phyloP scores from a whole-genome alignment of 345 rosid species.

The Pistacia atlantica region DNA sequence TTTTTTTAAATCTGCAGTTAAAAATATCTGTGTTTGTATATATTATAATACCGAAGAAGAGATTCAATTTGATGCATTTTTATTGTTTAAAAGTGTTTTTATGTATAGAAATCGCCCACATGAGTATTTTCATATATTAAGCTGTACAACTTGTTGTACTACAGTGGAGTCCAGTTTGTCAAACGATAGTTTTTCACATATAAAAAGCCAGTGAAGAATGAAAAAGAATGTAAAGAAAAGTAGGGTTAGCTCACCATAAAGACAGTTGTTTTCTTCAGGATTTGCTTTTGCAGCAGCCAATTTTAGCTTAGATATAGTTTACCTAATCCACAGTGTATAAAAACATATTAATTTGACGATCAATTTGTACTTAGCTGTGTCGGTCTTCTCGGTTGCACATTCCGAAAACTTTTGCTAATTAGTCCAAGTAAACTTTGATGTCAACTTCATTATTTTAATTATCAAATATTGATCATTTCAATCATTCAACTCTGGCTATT shows the following conservation, averaged over 20 bases:
- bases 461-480: neutral
- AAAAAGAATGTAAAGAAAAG: neutral
- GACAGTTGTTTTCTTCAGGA: neutral
- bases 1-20: too few species aligned
- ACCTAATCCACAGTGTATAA: neutral
- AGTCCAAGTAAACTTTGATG: neutral
- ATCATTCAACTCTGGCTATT: neutral
- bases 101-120: too few species aligned
- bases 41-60: too few species aligned
- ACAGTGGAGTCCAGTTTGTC: neutral
- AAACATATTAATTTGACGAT: neutral
- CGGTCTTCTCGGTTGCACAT: neutral
- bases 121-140: neutral
- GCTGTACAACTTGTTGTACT: too few species aligned
- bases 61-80: too few species aligned
- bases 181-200: neutral
- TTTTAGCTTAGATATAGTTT: neutral
- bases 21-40: too few species aligned
- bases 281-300: neutral
- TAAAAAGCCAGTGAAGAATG: neutral
- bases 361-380: too few species aligned
- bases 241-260: slow-evolving; percentile 1
- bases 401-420: neutral
- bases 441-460: neutral
- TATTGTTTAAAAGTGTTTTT: too few species aligned